Conservation (phyloP, 2,329 filamentous ascomycete species). For the Shiraia sp. region DNA sequence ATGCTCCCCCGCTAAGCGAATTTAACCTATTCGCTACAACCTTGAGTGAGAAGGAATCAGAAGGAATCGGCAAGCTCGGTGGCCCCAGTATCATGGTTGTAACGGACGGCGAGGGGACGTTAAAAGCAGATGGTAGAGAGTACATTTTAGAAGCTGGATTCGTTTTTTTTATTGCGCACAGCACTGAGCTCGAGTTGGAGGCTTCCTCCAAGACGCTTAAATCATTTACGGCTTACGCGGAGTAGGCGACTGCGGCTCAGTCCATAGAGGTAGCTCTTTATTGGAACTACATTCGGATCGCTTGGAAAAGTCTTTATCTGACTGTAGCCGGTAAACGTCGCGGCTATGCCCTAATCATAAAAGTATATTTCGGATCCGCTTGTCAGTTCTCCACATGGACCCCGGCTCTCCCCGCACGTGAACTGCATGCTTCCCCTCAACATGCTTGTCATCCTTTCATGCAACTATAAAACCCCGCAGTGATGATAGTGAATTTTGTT, state of each 20-base stretch:
- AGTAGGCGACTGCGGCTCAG: slow-evolving; percentile 34
- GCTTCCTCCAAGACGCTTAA: slow-evolving; percentile 49
- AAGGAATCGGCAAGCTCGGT: slow-evolving; percentile 58
- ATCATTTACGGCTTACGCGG: slow-evolving; percentile 54
- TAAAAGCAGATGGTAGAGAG: slow-evolving; percentile 59
- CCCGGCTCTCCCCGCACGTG: slow-evolving; percentile 36
- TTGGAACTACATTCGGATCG: too few species aligned
- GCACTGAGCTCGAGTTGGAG: slow-evolving; percentile 53
- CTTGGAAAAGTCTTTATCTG: too few species aligned
- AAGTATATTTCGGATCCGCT: slow-evolving; percentile 30
- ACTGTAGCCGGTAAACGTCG: too few species aligned
- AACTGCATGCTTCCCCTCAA: slow-evolving; percentile 11
- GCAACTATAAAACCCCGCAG: slow-evolving; percentile 32
- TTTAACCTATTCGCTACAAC: slow-evolving; percentile 69
- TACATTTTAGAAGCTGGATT: slow-evolving; percentile 63
- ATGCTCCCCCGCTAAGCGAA: slow-evolving; percentile 70
- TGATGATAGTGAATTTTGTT: too few species aligned
- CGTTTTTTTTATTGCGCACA: slow-evolving; percentile 69
- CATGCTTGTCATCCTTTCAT: slow-evolving; percentile 2
- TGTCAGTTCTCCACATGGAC: slow-evolving; percentile 24
- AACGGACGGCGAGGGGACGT: slow-evolving; percentile 60
- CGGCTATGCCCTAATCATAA: not conserved
- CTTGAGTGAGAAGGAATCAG: slow-evolving; percentile 61
- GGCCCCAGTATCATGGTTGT: slow-evolving; percentile 69
- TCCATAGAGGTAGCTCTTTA: too few species aligned